These are phyloP conservation scores for Boeremia lycopersici DNA, from an alignment of 2,329 filamentous ascomycete species.

Conservation along the genomic window DNA sequence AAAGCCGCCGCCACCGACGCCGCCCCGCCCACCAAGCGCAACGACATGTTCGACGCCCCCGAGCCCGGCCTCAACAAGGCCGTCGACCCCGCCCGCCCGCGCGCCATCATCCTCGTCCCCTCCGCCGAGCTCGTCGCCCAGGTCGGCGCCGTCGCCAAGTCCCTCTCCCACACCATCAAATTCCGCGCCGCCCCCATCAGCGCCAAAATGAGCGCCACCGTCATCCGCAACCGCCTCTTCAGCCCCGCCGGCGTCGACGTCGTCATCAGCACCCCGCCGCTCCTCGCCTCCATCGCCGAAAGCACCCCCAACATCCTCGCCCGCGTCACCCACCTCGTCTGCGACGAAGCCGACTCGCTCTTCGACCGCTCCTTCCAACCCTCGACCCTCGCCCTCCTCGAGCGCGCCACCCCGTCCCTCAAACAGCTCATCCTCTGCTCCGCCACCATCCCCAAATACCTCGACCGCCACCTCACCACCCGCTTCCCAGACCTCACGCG, in stretches of 20 bases:
- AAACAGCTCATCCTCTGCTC: conserved; percentile 91
- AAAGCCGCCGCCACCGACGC: conserved; percentile 35
- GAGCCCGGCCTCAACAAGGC: conserved; percentile 61
- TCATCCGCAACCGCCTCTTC: conserved; percentile 87
- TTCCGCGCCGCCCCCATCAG: conserved; percentile 85
- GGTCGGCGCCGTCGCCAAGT: conserved; percentile 80
- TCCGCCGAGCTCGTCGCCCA: conserved; percentile 91
- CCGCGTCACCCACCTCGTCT: conserved; percentile 84
- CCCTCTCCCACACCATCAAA: conserved; percentile 82
- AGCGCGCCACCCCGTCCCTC: conserved; percentile 79
- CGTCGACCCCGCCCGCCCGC: conserved; percentile 77
- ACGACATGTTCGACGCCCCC: conserved; percentile 66
- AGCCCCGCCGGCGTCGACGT: conserved; percentile 81
- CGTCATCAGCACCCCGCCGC: conserved; percentile 84
- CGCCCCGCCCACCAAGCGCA: conserved; percentile 32
- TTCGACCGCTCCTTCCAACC: conserved; percentile 91
- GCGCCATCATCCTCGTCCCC: conserved; percentile 84
- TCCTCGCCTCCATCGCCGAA: conserved; percentile 85
- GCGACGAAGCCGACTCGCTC: conserved; percentile 96
- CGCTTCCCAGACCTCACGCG: conserved; percentile 83
- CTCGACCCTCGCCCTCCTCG: conserved; percentile 80
- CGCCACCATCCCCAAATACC: conserved; percentile 87
- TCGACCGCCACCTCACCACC: conserved; percentile 82
- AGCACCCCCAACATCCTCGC: conserved; percentile 90
- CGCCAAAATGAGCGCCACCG: conserved; percentile 73